Percentiles rank a stretch among this genome's conserved stretches.
These are phyloP conservation scores for Fonsecaea nubica DNA, from an alignment of 2,329 filamentous ascomycete genomes.

Conservation along the genomic window DNA sequence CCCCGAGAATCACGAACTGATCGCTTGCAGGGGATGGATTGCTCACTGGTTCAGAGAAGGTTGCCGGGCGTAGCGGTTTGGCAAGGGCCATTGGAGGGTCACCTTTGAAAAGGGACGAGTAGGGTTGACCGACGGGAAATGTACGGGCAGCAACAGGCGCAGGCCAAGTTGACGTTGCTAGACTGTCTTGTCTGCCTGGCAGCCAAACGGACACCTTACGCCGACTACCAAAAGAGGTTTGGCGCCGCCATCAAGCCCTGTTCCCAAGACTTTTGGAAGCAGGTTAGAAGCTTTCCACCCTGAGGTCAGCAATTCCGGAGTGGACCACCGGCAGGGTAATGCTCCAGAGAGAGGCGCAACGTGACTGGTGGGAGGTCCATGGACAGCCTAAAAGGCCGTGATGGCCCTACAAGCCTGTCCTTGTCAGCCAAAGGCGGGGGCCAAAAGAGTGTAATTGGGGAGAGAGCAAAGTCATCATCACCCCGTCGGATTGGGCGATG, in stretches of 20 bases:
- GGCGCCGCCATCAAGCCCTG: conserved; percentile 14
- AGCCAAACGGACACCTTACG: conserved; percentile 19
- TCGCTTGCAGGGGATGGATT: conserved; percentile 19
- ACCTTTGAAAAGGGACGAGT: conserved; percentile 1
- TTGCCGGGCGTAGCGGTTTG: conserved; percentile 11
- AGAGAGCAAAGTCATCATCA: conserved; percentile 15
- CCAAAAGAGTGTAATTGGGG: conserved; percentile 6
- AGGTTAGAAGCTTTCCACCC: conserved; percentile 22
- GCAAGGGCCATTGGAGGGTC: not conserved
- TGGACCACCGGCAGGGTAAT: conserved; percentile 19
- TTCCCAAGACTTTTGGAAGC: conserved; percentile 24
- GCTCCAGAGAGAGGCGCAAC: not conserved
- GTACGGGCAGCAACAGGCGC: conserved; percentile 9
- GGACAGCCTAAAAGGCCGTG: not conserved
- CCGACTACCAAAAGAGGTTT: conserved; percentile 30
- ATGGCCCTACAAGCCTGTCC: conserved; percentile 2
- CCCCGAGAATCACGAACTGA: conserved; percentile 19
- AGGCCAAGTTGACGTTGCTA: conserved; percentile 8
- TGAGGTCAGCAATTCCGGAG: conserved; percentile 32
- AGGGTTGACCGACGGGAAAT: conserved; percentile 36
- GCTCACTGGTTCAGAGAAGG: not conserved
- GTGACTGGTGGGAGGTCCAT: not conserved
- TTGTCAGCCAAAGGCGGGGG: conserved; percentile 18
- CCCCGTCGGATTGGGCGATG: not conserved
- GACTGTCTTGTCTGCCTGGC: not conserved